Evolutionary conservation across 345 rosid species (phyloP), one percentile per base, ranked within the genome.

Genomic region (Rhizophora mangle): DNA sequence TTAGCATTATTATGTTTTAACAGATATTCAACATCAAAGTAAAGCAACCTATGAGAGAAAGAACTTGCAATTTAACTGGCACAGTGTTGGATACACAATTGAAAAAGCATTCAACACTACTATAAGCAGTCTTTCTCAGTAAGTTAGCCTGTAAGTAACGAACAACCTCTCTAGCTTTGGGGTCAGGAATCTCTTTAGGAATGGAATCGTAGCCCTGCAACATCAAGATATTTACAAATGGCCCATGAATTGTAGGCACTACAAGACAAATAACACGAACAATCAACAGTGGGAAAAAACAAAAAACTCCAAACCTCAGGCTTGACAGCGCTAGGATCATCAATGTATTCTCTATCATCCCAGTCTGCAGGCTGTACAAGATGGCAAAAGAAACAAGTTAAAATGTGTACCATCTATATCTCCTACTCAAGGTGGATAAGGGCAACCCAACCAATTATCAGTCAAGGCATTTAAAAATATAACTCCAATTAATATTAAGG

Each of bases 301-400:
- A 26, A 15, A 43, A 55, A 65, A 66, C 55, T 24, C 63, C 24
- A 64, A 79, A 94, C 98, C 96, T 88, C 80, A 13, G 97, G 96
- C 84, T 89, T 89, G 68, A 82, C 85, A 77, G 78, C 89, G 67
- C 84, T 75, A 59, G 93, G 98, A 75, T 93, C 97, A 29, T 89
- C 93, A 1, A 93, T 87, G 77, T 86, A 93, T 71, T 93, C 98
- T 69, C 87, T 87, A 36, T 89, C 96, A 74, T 93, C 98, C 98
- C 97, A 93, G 69, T 89, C 96, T 70, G 82, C 85, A 27, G 96
- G 97, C 98, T 93, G 89, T 53, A 64, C 63, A 61, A 63, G 8
- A 43, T 8, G n/a, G 39, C 30, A 55, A 54, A 54, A 34, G 24
- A 27, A 31, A 22, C 8, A 27, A 26, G 68, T 36, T 30, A 56